phyloP scores from a whole-genome alignment of 371 early-diverging fungal species.

The Mucor indicus region DNA sequence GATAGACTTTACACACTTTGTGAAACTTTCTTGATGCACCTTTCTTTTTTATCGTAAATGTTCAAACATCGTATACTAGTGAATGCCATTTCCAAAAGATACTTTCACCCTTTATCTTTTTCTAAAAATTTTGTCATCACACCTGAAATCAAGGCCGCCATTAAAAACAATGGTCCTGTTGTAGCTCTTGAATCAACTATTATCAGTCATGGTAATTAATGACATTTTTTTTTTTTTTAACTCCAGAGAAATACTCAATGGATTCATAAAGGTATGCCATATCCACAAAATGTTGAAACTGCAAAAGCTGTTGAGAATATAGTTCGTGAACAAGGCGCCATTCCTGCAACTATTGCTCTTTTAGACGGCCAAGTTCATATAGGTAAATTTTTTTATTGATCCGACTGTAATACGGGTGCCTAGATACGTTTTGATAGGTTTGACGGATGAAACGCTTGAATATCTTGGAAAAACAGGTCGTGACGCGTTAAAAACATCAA shows the following conservation, averaged over 20 bases:
- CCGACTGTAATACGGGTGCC: too few species aligned
- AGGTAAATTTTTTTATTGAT: slow-evolving; percentile 35
- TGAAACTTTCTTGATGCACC: too few species aligned
- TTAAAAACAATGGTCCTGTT: slow-evolving; percentile 66
- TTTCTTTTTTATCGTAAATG: too few species aligned
- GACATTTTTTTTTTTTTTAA: neutral
- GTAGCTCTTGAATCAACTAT: slow-evolving; percentile 94
- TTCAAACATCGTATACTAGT: too few species aligned
- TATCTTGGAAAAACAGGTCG: slow-evolving; percentile 61
- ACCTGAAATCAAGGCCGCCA: slow-evolving; percentile 55
- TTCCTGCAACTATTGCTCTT: slow-evolving; percentile 91
- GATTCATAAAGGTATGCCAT: slow-evolving; percentile 82
- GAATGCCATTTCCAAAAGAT: neutral
- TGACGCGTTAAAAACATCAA: slow-evolving; percentile 74
- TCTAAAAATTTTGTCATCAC: slow-evolving; percentile 20
- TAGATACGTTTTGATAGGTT: slow-evolving; percentile 18
- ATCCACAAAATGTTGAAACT: slow-evolving; percentile 85
- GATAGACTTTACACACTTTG: too few species aligned
- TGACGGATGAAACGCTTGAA: slow-evolving; percentile 53
- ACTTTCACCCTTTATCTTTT: slow-evolving; percentile 8
- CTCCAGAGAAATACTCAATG: too few species aligned
- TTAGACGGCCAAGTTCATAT: slow-evolving; percentile 82
- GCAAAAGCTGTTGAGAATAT: slow-evolving; percentile 78
- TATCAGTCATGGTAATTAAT: slow-evolving; percentile 80
- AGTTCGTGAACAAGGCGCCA: slow-evolving; percentile 68